These are phyloP conservation scores for Sporothrix euskadiensis DNA, from an alignment of 2,329 filamentous ascomycete species.

Conservation along the genomic window DNA sequence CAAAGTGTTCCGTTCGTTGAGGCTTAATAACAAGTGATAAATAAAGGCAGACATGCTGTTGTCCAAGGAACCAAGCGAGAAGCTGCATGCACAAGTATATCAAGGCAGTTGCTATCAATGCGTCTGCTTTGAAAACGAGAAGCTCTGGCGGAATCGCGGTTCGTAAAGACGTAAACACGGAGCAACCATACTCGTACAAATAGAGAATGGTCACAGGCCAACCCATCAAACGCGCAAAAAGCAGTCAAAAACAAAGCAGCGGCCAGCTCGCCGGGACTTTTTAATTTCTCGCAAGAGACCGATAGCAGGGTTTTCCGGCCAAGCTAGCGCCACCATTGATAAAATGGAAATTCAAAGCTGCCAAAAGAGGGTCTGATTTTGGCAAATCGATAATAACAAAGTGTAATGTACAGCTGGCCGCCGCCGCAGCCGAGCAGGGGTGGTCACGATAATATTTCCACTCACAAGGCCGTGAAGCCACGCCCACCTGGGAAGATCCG, in stretches of 20 bases:
- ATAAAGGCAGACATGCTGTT: background rate
- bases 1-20: background rate
- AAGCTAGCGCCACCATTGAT: constrained; percentile 15
- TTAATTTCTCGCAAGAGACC: constrained; percentile 15
- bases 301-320: background rate
- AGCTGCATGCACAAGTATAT: background rate
- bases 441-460: background rate
- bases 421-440: background rate
- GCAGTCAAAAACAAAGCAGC: background rate
- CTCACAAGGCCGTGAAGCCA: constrained; percentile 1
- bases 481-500: constrained; percentile 10
- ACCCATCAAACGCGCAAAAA: background rate
- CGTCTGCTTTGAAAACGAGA: background rate
- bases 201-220: background rate
- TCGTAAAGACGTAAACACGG: background rate
- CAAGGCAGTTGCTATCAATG: background rate
- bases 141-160: background rate
- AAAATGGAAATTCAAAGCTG: background rate
- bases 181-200: background rate
- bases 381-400: background rate
- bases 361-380: background rate
- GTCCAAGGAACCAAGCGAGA: background rate
- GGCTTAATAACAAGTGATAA: background rate
- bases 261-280: background rate
- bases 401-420: background rate